These are phyloP conservation scores for Apostasia shenzhenica DNA, from an alignment of 106 monocot genomes.

Conservation along the genomic window DNA sequence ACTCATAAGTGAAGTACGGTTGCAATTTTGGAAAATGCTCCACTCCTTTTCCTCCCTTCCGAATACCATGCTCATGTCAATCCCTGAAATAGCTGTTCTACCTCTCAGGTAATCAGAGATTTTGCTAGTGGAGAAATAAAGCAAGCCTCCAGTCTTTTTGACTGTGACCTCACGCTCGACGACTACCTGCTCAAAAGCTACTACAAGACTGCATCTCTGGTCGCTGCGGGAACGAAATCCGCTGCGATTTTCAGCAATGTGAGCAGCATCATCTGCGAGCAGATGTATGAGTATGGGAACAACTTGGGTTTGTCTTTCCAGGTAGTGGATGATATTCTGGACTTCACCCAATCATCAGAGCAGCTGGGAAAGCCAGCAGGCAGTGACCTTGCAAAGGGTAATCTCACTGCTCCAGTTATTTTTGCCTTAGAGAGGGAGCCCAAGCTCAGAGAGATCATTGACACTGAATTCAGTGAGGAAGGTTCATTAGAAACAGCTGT, in stretches of 20 bases:
- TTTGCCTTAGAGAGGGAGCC: slow-evolving; percentile 75
- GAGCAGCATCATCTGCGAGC: slow-evolving; percentile 30
- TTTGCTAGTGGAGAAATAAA: slow-evolving; percentile 98
- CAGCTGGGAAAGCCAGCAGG: slow-evolving; percentile 88
- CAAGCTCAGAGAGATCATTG: slow-evolving; percentile 68
- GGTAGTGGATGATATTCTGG: slow-evolving; percentile 87
- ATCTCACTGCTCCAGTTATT: slow-evolving; percentile 93
- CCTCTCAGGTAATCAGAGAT: slow-evolving; percentile 87
- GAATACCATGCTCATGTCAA: neutral
- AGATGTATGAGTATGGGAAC: slow-evolving; percentile 88
- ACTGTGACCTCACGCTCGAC: slow-evolving; percentile 69
- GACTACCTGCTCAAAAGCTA: slow-evolving; percentile 90
- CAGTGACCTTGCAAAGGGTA: slow-evolving; percentile 79
- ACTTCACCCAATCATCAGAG: slow-evolving; percentile 90
- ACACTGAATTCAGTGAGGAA: slow-evolving; percentile 71
- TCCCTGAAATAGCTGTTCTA: neutral
- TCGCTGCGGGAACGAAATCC: slow-evolving; percentile 81
- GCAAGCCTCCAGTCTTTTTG: slow-evolving; percentile 82
- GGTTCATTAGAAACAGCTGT: slow-evolving; percentile 68
- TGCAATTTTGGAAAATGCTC: neutral
- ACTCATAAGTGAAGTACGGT: slow-evolving; percentile 87
- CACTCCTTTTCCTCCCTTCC: neutral
- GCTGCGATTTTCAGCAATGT: slow-evolving; percentile 81
- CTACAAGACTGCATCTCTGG: slow-evolving; percentile 89
- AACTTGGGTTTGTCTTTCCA: slow-evolving; percentile 95